These are phyloP conservation scores for Penicillium longicatenatum DNA, from an alignment of 495 filamentous ascomycete genomes.

Conservation along the genomic window DNA sequence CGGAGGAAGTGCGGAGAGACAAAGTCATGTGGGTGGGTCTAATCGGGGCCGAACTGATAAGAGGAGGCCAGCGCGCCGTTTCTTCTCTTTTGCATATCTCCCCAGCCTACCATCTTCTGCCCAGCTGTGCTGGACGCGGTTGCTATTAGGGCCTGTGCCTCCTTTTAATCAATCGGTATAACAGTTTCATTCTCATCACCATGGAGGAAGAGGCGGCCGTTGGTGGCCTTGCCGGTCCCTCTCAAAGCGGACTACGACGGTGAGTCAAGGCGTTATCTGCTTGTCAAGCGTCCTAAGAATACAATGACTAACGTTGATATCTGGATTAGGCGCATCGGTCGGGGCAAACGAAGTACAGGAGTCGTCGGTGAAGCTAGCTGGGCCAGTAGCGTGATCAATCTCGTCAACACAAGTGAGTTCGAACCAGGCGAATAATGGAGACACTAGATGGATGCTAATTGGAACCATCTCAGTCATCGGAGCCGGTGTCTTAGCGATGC, in stretches of 20 bases:
- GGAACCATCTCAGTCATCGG: slow-evolving; percentile 69
- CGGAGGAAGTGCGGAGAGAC: slow-evolving; percentile 13
- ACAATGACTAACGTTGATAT: background rate
- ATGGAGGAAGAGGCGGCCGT: slow-evolving; percentile 41
- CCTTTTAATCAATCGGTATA: slow-evolving; percentile 7
- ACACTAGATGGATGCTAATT: background rate
- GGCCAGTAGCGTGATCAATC: slow-evolving; percentile 89
- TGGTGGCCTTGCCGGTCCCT: slow-evolving; percentile 25
- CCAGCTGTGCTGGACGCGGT: slow-evolving; percentile 19
- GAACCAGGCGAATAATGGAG: background rate
- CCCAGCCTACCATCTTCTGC: slow-evolving; percentile 9
- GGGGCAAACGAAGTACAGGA: slow-evolving; percentile 54
- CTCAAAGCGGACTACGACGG: slow-evolving; percentile 35
- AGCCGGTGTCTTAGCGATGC: slow-evolving; percentile 93
- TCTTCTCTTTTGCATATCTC: slow-evolving; percentile 10
- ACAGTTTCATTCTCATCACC: slow-evolving; percentile 11
- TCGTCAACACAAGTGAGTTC: slow-evolving; percentile 81
- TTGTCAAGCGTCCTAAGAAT: background rate
- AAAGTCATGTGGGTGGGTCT: slow-evolving; percentile 19
- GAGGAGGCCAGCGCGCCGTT: slow-evolving; percentile 22
- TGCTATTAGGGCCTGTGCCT: slow-evolving; percentile 30
- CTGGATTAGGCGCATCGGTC: slow-evolving; percentile 40
- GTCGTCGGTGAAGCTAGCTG: slow-evolving; percentile 76
- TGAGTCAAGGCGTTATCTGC: slow-evolving; percentile 16
- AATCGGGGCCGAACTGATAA: slow-evolving; percentile 20